Evolutionary conservation across 2,329 filamentous ascomycete genomes (phyloP).

Genomic region (Claviceps digitariae): DNA sequence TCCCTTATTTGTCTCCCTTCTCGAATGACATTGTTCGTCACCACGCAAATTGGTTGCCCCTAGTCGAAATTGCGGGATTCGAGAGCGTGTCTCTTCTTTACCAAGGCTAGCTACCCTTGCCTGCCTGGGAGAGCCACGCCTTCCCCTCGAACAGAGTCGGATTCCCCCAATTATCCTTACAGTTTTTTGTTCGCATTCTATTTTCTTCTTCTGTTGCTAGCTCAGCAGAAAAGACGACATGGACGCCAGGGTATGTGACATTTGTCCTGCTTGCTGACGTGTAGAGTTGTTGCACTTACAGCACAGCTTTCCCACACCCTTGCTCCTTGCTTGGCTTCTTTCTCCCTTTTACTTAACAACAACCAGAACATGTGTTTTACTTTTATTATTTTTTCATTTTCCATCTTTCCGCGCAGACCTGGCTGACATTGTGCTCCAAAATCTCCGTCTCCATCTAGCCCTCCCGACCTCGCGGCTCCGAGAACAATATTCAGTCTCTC

Average conservation of each 20-base stretch:
- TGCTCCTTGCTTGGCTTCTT: too few species aligned
- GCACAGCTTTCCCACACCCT: too few species aligned
- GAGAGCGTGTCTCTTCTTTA: conserved; percentile 2
- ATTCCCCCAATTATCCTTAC: not conserved
- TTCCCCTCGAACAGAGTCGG: conserved; percentile 1
- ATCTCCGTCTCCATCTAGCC: conserved; percentile 19
- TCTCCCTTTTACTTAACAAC: too few species aligned
- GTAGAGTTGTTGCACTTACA: too few species aligned
- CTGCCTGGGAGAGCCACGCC: not conserved
- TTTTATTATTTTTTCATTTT: not conserved
- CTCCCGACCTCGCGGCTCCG: conserved; percentile 32
- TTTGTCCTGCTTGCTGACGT: not conserved
- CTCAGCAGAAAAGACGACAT: conserved; percentile 1
- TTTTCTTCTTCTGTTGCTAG: not conserved
- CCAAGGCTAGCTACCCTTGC: not conserved
- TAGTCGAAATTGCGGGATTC: not conserved
- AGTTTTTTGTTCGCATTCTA: not conserved
- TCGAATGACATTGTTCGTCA: conserved; percentile 3
- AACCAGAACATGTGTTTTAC: too few species aligned
- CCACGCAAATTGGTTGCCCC: not conserved
- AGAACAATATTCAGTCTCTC: conserved; percentile 40
- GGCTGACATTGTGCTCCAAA: not conserved
- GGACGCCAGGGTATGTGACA: conserved; percentile 6
- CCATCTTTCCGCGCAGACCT: not conserved
- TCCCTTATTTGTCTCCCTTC: not conserved